phyloP scores from a whole-genome alignment of 75 land plant genomes.

The Pseudotsuga menziesii region DNA sequence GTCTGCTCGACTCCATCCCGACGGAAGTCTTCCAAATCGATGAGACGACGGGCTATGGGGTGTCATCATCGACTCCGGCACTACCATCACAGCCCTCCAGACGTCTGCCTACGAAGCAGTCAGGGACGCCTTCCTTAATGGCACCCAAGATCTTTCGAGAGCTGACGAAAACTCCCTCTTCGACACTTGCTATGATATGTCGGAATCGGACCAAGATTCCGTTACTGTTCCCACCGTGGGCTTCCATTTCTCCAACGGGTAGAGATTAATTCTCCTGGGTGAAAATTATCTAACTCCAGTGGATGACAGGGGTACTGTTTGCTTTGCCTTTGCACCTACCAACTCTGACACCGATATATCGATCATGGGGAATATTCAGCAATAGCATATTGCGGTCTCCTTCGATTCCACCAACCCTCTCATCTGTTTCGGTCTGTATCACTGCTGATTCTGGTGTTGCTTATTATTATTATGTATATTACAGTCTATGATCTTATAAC shows the following conservation, averaged over 20 bases:
- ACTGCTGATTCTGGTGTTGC: constrained; percentile 16
- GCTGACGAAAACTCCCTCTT: constrained; percentile 4
- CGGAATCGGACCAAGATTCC: constrained; percentile 39
- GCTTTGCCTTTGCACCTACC: constrained; percentile 76
- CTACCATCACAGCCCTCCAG: constrained; percentile 66
- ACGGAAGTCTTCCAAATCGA: constrained; percentile 31
- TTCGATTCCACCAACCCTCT: constrained; percentile 7
- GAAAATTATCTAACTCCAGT: constrained; percentile 72
- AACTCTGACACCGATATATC: constrained; percentile 51
- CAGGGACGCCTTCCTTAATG: constrained; percentile 40
- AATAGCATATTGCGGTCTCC: constrained; percentile 49
- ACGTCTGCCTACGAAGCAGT: constrained; percentile 44
- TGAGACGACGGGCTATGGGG: constrained; percentile 45
- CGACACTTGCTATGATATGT: constrained; percentile 35
- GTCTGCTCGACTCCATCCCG: constrained; percentile 40
- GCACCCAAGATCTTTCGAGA: constrained; percentile 23
- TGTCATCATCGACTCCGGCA: constrained; percentile 69
- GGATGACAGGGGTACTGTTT: constrained; percentile 53
- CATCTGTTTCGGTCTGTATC: constrained; percentile 17
- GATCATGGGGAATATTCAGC: constrained; percentile 94
- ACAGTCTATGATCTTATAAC: too few species aligned
- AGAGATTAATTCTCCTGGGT: constrained; percentile 63
- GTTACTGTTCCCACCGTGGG: constrained; percentile 68
- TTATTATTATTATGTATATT: too few species aligned
- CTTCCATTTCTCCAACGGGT: constrained; percentile 51